phyloP scores from a whole-genome alignment of 1,284 basidiomycete species.

The Cerioporus squamosus region DNA sequence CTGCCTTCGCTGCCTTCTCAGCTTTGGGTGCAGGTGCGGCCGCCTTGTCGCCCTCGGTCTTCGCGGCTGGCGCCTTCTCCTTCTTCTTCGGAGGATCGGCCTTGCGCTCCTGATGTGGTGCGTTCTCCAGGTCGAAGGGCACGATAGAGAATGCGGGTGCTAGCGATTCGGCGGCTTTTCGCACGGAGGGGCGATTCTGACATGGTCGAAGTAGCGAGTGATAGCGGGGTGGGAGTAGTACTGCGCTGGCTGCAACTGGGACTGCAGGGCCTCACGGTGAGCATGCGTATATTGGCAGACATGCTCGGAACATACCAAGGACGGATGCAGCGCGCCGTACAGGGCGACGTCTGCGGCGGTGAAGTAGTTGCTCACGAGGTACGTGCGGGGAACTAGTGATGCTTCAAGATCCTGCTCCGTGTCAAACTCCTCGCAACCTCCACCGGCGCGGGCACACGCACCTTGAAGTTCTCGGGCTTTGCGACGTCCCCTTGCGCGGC shows the following conservation, averaged over 20 bases:
- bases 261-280: conserved; percentile 42
- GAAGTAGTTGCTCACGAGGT: conserved; percentile 79
- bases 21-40: conserved; percentile 23
- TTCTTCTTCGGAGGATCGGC: conserved; percentile 80
- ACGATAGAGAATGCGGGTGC: conserved; percentile 65
- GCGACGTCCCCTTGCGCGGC: conserved; percentile 55
- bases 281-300: not conserved
- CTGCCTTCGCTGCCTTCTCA: conserved; percentile 32
- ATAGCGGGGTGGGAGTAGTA: conserved; percentile 81
- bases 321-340: conserved; percentile 82
- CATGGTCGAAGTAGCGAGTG: conserved; percentile 92
- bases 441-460: conserved; percentile 27
- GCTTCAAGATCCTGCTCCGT: conserved; percentile 68
- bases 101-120: conserved; percentile 77
- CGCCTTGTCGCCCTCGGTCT: conserved; percentile 30
- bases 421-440: conserved; percentile 6
- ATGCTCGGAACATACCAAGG: conserved; percentile 58
- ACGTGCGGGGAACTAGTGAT: conserved; percentile 79
- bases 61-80: conserved; percentile 64
- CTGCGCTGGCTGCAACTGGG: conserved; percentile 65
- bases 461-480: conserved; percentile 55
- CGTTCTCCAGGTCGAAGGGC: conserved; percentile 73
- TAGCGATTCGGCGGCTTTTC: conserved; percentile 54
- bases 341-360: conserved; percentile 88
- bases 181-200: conserved; percentile 76